Base-by-base conservation (phyloP, 164 flowering plant genomes). In the Macadamia integrifolia region DNA sequence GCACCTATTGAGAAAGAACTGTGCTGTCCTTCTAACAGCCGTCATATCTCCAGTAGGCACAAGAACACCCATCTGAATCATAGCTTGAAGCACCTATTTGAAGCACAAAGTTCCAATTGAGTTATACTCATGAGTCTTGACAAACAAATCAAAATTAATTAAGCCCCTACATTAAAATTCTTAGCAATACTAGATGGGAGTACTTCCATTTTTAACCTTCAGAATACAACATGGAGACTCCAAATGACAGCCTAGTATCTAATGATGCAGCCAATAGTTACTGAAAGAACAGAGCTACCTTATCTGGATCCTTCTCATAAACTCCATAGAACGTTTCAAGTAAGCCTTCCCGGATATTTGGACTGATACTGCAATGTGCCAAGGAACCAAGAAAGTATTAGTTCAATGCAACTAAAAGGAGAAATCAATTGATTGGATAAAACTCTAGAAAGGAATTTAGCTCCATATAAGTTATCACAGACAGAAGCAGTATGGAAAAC, bases 41-140 rank as follows among this genome's bases (percentile, higher is more conserved):
- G 99, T 94, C 87, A 88, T 83, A 81, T 94, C 99, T 71, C 99
- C 99, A 49, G 99, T 94, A 55, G 99, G 99, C 58, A 94, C 99
- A 67, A 94, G 92, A 67, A 94, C 94, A 66, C 99, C 99, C 97
- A 92, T 94, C 75, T 89, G 97, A 79, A 94, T 72, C 93, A 88
- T 90, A 66, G 99, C 86, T 66, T 88, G 87, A 80, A 94, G 86
- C 69, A 94, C 98, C 97, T 94, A 84, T 72, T 80, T 1, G 69
- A 63, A 60, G 64, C 11, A 60, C 32, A 50, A 77, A 44, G 11
- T 62, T 30, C 5, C 40, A 35, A 2, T 35, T 35, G 40, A 35
- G 40, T 35, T 3, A 60, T 29, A 60, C 18, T 58, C 56, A 48
- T 32, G 23, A 59, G 43, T 5, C 30, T 60, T 60, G n/a, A 60